phyloP scores from a whole-genome alignment of 1,284 basidiomycete genomes.

The Termitomyces sp. region DNA sequence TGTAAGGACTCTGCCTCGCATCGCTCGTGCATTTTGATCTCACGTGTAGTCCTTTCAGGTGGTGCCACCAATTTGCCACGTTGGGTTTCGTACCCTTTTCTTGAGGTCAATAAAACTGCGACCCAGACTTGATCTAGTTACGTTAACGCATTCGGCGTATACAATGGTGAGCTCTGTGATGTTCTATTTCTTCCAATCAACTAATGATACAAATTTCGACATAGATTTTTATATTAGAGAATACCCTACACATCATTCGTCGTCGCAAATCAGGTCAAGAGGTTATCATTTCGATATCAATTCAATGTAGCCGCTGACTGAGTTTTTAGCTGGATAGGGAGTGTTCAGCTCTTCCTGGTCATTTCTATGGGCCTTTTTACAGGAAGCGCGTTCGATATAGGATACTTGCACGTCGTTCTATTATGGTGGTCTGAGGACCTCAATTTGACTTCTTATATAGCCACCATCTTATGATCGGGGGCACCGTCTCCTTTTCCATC shows the following conservation, averaged over 20 bases:
- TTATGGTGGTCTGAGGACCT: no score
- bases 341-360: conserved; percentile 15
- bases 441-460: conserved; percentile 2
- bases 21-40: neutral
- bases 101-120: neutral
- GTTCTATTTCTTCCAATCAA: neutral
- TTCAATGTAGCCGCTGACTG: neutral
- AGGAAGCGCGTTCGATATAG: conserved; percentile 19
- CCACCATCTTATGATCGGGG: conserved; percentile 17
- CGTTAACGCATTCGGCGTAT: conserved; percentile 34
- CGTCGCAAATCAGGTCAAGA: conserved; percentile 34
- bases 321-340: conserved; percentile 18
- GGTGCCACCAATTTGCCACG: conserved; percentile 30
- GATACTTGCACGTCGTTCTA: conserved; percentile 19
- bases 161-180: conserved; percentile 26
- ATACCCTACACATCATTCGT: conserved; percentile 30
- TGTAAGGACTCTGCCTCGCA: conserved; percentile 22
- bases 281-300: conserved; percentile 7
- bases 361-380: conserved; percentile 14
- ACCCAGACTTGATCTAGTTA: conserved; percentile 19
- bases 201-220: neutral
- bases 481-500: conserved; percentile 18
- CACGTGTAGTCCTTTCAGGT: conserved; percentile 18
- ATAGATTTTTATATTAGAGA: conserved; percentile 36
- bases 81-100: conserved; percentile 27